Evolutionary conservation across 306 rosid species (phyloP), one percentile per base, ranked within the genome.

Genomic region (Castanea mollissima): DNA sequence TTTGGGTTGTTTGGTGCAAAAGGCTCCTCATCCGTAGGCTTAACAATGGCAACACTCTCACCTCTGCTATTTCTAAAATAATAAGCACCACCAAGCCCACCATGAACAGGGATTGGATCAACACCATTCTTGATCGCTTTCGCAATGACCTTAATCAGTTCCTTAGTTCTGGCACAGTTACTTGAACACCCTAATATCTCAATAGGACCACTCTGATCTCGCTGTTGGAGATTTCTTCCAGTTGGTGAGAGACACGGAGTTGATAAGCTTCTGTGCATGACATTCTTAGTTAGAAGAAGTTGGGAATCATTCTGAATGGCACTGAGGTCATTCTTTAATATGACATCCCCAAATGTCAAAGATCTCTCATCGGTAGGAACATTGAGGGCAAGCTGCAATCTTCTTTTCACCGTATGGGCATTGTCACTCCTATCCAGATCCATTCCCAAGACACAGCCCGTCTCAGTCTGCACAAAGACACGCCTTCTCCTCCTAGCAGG

Each of bases 21-120:
- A 78, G 99, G 99, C 74, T 95, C 99, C 81, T 95, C 99, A 82
- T 95, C 99, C 0, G 98, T 95, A 6, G 99, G 99, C 82, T 95
- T 95, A 78, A 95, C 99, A 83, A 95, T 93, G 1, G 98, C 98
- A 76, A 88, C 93, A 80, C 92, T 84, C 49, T 95, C 94, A 83
- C 97, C 92, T 54, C 74, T 69, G 55, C 83, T 79, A 75, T 95
- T 90, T 79, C 91, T 80, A 67, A 95, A 95, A 86, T 90, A 95
- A 83, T 95, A 95, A 1, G 99, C 99, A 80, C 99, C 99, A 34
- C 99, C 99, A 68, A 95, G 97, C 75, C 99, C 99, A 78, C 98
- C 73, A 60, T 88, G 90, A 75, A 88, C 96, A 56, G 94, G 94
- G 78, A 91, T 51, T 3, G 99, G 99, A 74, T 95, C 99, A 10